A percentile compares a stretch with the other conserved stretches of the same genome.
Evolutionary conservation across 2,329 filamentous ascomycete genomes (phyloP).

Genomic region (Arthrobotrys conoides): DNA sequence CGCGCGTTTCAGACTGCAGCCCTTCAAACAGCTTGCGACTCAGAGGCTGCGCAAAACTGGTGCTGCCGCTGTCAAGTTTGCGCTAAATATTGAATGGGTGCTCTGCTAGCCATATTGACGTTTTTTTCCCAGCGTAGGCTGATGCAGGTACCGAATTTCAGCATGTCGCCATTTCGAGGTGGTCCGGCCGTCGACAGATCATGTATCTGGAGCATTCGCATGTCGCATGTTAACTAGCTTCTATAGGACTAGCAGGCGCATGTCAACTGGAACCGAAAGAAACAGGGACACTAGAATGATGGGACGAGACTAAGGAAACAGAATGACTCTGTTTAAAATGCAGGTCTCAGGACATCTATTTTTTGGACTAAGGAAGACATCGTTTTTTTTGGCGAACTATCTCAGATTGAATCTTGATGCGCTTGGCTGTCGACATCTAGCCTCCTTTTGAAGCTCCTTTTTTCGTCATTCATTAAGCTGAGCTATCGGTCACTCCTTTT

Average conservation of each 20-base stretch:
- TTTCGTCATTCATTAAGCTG: slow-evolving; percentile 4
- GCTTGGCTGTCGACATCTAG: slow-evolving; percentile 36
- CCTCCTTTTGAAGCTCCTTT: slow-evolving; percentile 39
- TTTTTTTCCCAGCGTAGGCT: not conserved
- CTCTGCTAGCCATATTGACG: not conserved
- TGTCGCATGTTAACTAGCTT: slow-evolving; percentile 55
- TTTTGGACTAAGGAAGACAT: slow-evolving; percentile 7
- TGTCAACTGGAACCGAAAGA: slow-evolving; percentile 58
- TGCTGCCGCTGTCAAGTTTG: slow-evolving; percentile 12
- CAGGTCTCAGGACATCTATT: slow-evolving; percentile 35
- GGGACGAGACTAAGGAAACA: slow-evolving; percentile 35
- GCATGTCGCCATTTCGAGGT: not conserved
- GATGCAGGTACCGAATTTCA: slow-evolving; percentile 19
- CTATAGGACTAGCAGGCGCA: slow-evolving; percentile 34
- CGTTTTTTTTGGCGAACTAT: slow-evolving; percentile 22
- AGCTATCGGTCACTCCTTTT: slow-evolving; percentile 23
- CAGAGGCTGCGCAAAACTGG: slow-evolving; percentile 32
- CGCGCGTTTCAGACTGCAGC: slow-evolving; percentile 45
- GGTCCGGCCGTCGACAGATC: slow-evolving; percentile 12
- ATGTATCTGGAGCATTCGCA: slow-evolving; percentile 57
- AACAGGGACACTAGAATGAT: slow-evolving; percentile 40
- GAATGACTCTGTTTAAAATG: slow-evolving; percentile 53
- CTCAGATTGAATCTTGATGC: slow-evolving; percentile 33
- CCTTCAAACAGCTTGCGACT: slow-evolving; percentile 56
- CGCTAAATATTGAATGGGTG: slow-evolving; percentile 14